Base-by-base conservation (phyloP, 768 basidiomycete species). In the Suillus brevipes region DNA sequence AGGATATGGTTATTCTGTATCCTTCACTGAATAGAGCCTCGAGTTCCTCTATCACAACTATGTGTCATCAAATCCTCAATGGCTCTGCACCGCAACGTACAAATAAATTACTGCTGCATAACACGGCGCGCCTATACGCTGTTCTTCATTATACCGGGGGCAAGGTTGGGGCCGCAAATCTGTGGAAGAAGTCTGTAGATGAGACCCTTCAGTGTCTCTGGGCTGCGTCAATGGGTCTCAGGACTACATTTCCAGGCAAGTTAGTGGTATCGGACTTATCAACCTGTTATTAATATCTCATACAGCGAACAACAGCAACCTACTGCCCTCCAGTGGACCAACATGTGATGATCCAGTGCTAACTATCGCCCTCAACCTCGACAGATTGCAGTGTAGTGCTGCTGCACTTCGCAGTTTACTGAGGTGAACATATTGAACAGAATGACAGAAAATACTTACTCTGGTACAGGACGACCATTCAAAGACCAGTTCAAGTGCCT, bases 171-270 rank as follows among this genome's bases (percentile, higher is more conserved):
- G 87, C 88, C 18, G 81, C 86, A 13, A 84, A 80, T 60, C 69
- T 89, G 6, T 95, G 93, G 93, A 83, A 88, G 67, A 92, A 89
- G 69, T 87, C 86, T 18, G 65, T 94, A 31, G 90, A 93, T 58
- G 89, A 89, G 36, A 87, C 88, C 2, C 65, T 94, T 58, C 78
- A 77, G 0, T 87, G 89, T 70, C 87, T 85, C n/a, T 89, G 86
- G 86, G 81, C 79, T 64, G 83, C 89, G 3, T 85, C 91, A 71
- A 66, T 77, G 34, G 74, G 80, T 7, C 65, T 94, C 58, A 80
- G 90, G 64, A 84, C 86, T 14, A 89, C 90, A 16, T 91, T 86
- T 69, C 78, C 78, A 20, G 71, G 68, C 25, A 72, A 63, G 25
- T 13, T 25, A 1, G 10, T 20, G 8, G 18, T 20, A 28, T 59